Evolutionary conservation across 1,284 basidiomycete species (phyloP).

Genomic region (Termitomyces sp.): DNA sequence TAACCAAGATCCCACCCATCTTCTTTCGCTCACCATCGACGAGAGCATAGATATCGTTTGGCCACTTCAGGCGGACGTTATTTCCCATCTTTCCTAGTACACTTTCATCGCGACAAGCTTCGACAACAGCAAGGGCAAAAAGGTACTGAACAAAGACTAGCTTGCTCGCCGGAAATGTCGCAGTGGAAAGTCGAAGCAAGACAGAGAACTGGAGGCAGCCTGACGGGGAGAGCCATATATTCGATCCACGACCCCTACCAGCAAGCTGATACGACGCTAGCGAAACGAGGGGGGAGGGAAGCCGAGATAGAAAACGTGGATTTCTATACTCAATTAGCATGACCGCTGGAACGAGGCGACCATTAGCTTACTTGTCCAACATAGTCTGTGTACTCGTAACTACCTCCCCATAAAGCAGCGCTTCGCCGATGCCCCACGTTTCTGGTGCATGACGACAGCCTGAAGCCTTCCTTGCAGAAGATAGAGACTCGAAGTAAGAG

Average conservation of each 20-base stretch:
- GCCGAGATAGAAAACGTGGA: slow-evolving; percentile 58
- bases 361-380: slow-evolving; percentile 74
- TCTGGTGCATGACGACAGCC: slow-evolving; percentile 17
- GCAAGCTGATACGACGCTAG: slow-evolving; percentile 85
- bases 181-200: slow-evolving; percentile 58
- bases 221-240: slow-evolving; percentile 89
- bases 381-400: slow-evolving; percentile 95
- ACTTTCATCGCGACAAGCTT: slow-evolving; percentile 61
- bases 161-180: slow-evolving; percentile 54
- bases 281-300: slow-evolving; percentile 77
- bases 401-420: slow-evolving; percentile 81
- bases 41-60: slow-evolving; percentile 90
- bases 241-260: slow-evolving; percentile 86
- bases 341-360: neutral
- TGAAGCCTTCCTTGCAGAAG: slow-evolving; percentile 23
- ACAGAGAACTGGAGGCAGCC: slow-evolving; percentile 90
- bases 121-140: slow-evolving; percentile 84
- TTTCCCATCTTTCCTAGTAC: slow-evolving; percentile 53
- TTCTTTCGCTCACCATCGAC: slow-evolving; percentile 61
- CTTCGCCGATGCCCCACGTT: slow-evolving; percentile 65
- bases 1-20: slow-evolving; percentile 89
- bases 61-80: slow-evolving; percentile 88
- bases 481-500: slow-evolving; percentile 42
- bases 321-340: slow-evolving; percentile 51
- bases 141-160: slow-evolving; percentile 97